A percentile compares a stretch with the other conserved stretches of the same genome.
phyloP scores from a whole-genome alignment of 2,329 filamentous ascomycete species.

The Trichoderma sp. region DNA sequence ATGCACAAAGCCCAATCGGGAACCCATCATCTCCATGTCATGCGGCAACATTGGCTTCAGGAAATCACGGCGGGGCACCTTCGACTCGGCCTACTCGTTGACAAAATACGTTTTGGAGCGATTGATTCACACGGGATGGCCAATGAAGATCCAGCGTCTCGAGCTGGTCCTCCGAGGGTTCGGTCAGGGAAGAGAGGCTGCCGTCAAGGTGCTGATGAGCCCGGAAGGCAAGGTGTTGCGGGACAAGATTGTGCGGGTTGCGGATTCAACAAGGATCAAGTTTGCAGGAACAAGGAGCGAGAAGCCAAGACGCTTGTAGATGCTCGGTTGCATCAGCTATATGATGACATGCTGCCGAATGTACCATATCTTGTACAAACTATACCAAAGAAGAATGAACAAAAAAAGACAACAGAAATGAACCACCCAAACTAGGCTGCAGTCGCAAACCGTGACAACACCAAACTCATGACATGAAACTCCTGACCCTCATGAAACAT shows the following conservation, averaged over 20 bases:
- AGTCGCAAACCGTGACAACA: neutral
- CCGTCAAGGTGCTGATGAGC: constrained; percentile 85
- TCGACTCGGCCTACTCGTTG: constrained; percentile 91
- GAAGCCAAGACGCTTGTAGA: constrained; percentile 74
- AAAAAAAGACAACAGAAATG: constrained; percentile 1
- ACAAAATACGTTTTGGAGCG: constrained; percentile 79
- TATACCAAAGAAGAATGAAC: constrained; percentile 29
- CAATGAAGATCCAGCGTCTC: constrained; percentile 72
- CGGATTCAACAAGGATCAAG: constrained; percentile 87
- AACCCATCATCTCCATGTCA: constrained; percentile 77
- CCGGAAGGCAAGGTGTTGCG: constrained; percentile 77
- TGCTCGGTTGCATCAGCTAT: constrained; percentile 13
- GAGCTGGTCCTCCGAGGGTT: constrained; percentile 86
- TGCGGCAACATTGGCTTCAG: constrained; percentile 90
- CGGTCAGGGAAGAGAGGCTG: constrained; percentile 82
- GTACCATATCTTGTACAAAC: constrained; percentile 40
- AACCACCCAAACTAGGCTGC: constrained; percentile 1
- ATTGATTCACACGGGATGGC: constrained; percentile 79
- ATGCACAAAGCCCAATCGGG: constrained; percentile 76
- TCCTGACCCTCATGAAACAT: constrained; percentile 1
- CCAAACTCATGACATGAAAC: neutral
- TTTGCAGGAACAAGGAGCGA: constrained; percentile 91
- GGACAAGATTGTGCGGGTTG: constrained; percentile 73
- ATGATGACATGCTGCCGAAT: constrained; percentile 24
- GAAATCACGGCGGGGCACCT: constrained; percentile 76